A percentile compares a stretch with the other conserved stretches of the same genome.
These are phyloP conservation scores for Phyllosticta citrichinensis DNA, from an alignment of 2,329 filamentous ascomycete species.

Conservation along the genomic window DNA sequence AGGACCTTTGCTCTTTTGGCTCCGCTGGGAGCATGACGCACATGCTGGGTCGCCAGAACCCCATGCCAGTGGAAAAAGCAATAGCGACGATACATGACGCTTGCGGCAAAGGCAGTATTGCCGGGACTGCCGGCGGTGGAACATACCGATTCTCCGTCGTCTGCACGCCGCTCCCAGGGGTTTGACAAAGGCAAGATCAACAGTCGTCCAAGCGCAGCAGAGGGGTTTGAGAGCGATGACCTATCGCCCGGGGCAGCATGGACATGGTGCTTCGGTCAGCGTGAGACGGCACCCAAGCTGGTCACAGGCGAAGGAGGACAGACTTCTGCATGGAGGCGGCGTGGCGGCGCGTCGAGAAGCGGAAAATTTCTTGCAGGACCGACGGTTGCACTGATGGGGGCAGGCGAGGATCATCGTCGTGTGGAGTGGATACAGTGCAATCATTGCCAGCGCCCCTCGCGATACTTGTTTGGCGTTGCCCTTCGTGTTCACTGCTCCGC, in stretches of 20 bases:
- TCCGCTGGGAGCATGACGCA: neutral
- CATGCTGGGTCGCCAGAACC: neutral
- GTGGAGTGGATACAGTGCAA: conserved; percentile 1
- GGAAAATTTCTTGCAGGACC: conserved; percentile 9
- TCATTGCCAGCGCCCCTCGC: neutral
- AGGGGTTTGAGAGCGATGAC: neutral
- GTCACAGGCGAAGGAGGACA: neutral
- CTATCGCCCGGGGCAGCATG: neutral
- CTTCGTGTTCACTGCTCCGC: neutral
- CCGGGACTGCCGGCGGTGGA: neutral
- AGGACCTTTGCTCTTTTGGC: neutral
- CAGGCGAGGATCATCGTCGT: conserved; percentile 1
- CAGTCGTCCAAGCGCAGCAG: neutral
- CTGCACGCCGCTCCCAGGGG: neutral
- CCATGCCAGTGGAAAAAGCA: neutral
- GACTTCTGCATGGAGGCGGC: neutral
- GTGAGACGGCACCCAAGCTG: neutral
- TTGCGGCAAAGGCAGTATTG: neutral
- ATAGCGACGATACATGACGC: neutral
- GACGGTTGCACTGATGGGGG: neutral
- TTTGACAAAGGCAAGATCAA: neutral
- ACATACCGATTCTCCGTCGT: neutral
- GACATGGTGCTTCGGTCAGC: neutral
- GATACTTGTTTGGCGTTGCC: neutral
- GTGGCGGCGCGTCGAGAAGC: conserved; percentile 1